Percentiles rank a stretch among this genome's conserved stretches.
These are phyloP conservation scores for Metschnikowia proteae DNA, from an alignment of 805 yeast genomes.

Conservation along the genomic window DNA sequence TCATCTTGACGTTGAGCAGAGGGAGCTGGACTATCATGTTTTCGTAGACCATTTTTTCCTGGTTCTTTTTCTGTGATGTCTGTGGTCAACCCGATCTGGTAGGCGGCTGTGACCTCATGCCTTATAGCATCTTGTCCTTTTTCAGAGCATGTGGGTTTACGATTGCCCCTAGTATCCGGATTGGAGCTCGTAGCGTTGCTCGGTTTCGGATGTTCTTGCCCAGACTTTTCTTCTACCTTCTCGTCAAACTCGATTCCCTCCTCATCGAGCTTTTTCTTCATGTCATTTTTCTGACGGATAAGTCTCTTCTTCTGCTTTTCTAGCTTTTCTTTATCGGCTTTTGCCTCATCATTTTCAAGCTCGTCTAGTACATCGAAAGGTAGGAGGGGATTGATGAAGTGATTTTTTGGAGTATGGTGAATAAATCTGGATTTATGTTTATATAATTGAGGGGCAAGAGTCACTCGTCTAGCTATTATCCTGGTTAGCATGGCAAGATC, in stretches of 20 bases:
- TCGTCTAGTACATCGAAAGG: slow-evolving; percentile 42
- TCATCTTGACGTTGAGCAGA: neutral
- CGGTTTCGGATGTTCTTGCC: neutral
- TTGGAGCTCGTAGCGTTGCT: neutral
- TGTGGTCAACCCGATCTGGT: neutral
- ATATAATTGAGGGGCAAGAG: neutral
- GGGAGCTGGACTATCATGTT: neutral
- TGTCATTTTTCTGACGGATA: slow-evolving; percentile 20
- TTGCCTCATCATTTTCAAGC: slow-evolving; percentile 29
- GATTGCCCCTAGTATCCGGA: neutral
- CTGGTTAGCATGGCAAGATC: neutral
- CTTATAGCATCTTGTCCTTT: neutral
- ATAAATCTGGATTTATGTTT: neutral
- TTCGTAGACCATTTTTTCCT: neutral
- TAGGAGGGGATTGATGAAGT: slow-evolving; percentile 33
- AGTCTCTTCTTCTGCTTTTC: slow-evolving; percentile 27
- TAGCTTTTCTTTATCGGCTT: slow-evolving; percentile 25
- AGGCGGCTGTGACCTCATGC: slow-evolving; percentile 1
- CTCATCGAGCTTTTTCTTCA: slow-evolving; percentile 12
- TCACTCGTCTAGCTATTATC: neutral
- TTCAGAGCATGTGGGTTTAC: neutral
- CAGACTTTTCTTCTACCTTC: neutral
- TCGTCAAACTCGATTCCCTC: neutral
- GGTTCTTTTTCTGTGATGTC: neutral
- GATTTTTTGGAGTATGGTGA: neutral